A percentile compares a stretch with the other conserved stretches of the same genome.
Conservation (phyloP, 2,329 filamentous ascomycete genomes). For the Sporothrix euskadiensis region DNA sequence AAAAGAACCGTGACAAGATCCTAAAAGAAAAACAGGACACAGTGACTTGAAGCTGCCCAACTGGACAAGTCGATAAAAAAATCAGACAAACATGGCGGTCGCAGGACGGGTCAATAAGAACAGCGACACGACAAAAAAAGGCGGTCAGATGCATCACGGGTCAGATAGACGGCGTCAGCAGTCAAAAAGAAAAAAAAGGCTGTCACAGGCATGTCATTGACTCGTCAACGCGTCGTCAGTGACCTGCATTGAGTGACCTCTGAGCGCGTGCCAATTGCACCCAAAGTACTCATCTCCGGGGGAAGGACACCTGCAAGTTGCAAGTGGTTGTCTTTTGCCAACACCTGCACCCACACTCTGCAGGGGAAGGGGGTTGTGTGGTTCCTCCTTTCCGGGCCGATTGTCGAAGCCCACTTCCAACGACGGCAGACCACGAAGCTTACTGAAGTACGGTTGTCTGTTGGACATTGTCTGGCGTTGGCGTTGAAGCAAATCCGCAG, state of each 20-base stretch:
- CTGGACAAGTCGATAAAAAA: not conserved
- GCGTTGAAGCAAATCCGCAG: not conserved
- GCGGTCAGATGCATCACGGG: constrained; percentile 7
- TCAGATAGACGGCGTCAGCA: not conserved
- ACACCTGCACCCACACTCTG: constrained; percentile 2
- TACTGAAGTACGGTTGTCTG: too few species aligned
- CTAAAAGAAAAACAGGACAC: not conserved
- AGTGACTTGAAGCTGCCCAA: not conserved
- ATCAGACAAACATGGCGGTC: not conserved
- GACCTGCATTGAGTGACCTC: not conserved
- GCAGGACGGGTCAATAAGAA: not conserved
- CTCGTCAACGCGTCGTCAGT: not conserved
- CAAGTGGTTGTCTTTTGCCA: not conserved
- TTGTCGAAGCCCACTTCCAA: constrained; percentile 1
- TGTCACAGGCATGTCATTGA: not conserved
- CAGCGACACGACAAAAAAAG: not conserved
- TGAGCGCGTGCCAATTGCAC: not conserved
- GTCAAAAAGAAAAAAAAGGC: not conserved
- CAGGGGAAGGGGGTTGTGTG: not conserved
- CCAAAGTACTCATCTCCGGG: not conserved
- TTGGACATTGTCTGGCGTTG: too few species aligned
- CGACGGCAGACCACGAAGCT: not conserved
- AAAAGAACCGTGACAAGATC: not conserved
- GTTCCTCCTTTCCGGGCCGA: constrained; percentile 5
- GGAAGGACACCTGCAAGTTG: not conserved